Conservation (phyloP, 2,329 filamentous ascomycete genomes). For the Aquanectria penicillioides region DNA sequence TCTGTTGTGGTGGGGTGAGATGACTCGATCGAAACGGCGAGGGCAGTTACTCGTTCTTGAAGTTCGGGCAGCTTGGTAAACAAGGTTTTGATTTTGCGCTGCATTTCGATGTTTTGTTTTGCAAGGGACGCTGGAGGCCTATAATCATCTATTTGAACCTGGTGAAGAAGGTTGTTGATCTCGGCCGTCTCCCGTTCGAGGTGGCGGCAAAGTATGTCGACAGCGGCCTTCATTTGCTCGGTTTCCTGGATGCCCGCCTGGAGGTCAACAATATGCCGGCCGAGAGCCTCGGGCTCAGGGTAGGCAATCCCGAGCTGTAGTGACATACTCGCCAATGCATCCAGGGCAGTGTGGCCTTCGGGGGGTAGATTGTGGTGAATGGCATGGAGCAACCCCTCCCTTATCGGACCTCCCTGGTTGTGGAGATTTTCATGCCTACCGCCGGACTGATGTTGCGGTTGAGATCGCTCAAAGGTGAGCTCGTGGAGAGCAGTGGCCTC, state of each 20-base stretch:
- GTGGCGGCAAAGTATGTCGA: constrained; percentile 65
- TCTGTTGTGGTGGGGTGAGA: constrained; percentile 64
- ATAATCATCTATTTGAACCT: constrained; percentile 59
- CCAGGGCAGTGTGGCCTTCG: constrained; percentile 65
- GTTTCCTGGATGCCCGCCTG: constrained; percentile 63
- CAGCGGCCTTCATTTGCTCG: constrained; percentile 65
- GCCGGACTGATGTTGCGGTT: constrained; percentile 25
- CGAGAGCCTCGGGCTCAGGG: constrained; percentile 60
- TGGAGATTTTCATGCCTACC: too few relatives aligned
- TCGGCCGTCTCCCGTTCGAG: constrained; percentile 60
- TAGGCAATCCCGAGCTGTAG: constrained; percentile 60
- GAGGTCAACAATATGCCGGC: constrained; percentile 63
- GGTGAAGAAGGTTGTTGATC: constrained; percentile 51
- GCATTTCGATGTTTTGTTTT: constrained; percentile 78
- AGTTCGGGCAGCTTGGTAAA: constrained; percentile 72
- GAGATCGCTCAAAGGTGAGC: constrained; percentile 45
- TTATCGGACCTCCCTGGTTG: constrained; percentile 31
- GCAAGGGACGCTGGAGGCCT: constrained; percentile 67
- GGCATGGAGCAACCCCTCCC: constrained; percentile 58
- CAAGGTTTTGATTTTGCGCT: constrained; percentile 75
- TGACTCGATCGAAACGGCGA: constrained; percentile 47
- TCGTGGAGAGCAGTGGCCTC: constrained; percentile 69
- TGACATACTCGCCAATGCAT: constrained; percentile 65
- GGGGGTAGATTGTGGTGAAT: constrained; percentile 64
- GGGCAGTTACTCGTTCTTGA: constrained; percentile 59